phyloP scores from a whole-genome alignment of 805 yeast genomes.

The Schizosaccharomyces japonicus region DNA sequence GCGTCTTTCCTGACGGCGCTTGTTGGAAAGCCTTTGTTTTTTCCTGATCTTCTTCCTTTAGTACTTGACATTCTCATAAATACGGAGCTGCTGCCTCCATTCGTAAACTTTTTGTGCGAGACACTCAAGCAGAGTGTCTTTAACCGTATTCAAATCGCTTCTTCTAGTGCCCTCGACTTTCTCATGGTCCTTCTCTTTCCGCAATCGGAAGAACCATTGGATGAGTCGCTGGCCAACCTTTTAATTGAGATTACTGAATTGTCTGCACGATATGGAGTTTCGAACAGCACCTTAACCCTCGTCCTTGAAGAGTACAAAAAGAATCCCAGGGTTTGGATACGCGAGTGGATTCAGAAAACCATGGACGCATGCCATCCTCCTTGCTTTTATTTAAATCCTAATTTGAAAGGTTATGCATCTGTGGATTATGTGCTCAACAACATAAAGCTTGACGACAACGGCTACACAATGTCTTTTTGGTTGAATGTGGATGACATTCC shows the following conservation, averaged over 20 bases:
- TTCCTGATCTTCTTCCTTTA: not conserved
- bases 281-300: not conserved
- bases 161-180: not conserved
- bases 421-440: not conserved
- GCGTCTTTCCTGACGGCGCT: no score
- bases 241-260: not conserved
- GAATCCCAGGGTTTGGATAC: not conserved
- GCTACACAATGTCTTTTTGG: slow-evolving; percentile 5
- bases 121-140: not conserved
- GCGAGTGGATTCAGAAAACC: not conserved
- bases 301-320: not conserved
- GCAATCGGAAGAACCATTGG: not conserved
- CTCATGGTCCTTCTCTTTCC: not conserved
- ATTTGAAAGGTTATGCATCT: not conserved
- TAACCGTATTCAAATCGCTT: not conserved
- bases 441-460: not conserved
- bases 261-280: not conserved
- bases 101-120: not conserved
- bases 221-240: not conserved
- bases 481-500: not conserved
- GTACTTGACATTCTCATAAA: not conserved
- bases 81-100: not conserved
- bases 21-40: not conserved
- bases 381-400: slow-evolving; percentile 1
- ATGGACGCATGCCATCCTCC: not conserved